Conservation (phyloP, 495 filamentous ascomycete genomes). For the Penicillium waksmanii region DNA sequence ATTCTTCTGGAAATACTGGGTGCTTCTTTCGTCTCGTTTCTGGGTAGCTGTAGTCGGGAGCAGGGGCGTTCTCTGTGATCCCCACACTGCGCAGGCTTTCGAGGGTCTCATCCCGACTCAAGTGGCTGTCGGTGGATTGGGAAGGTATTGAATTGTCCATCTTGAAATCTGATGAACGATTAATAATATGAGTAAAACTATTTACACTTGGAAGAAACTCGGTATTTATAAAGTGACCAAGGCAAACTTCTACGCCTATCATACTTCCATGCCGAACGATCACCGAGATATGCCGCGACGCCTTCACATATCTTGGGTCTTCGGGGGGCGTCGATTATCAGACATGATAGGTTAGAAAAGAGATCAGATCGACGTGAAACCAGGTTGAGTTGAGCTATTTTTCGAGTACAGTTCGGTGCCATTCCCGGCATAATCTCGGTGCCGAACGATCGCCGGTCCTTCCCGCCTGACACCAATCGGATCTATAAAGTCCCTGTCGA, state of each 20-base stretch:
- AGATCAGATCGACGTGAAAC: not conserved
- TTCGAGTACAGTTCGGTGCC: constrained; percentile 11
- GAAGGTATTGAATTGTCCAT: constrained; percentile 12
- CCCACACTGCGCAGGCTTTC: constrained; percentile 24
- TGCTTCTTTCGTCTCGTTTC: constrained; percentile 24
- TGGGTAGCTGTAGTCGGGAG: constrained; percentile 34
- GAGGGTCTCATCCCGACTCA: constrained; percentile 23
- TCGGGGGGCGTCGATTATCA: not conserved
- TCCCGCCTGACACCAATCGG: not conserved
- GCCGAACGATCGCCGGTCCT: constrained; percentile 20
- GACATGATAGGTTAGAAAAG: constrained; percentile 1
- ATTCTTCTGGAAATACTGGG: constrained; percentile 39
- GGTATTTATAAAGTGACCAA: constrained; percentile 17
- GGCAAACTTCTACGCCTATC: not conserved
- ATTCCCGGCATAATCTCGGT: constrained; percentile 20
- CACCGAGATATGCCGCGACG: constrained; percentile 18
- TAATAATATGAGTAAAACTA: not conserved
- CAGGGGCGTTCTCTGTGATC: constrained; percentile 26
- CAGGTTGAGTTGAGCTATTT: not conserved
- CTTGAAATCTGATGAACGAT: not conserved
- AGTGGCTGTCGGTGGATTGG: not conserved
- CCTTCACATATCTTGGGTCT: constrained; percentile 3
- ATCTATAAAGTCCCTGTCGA: not conserved
- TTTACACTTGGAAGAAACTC: not conserved
- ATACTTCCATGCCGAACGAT: constrained; percentile 17